Evolutionary conservation across 2,329 filamentous ascomycete genomes (phyloP).

Genomic region (Metarhizium guizhouense): DNA sequence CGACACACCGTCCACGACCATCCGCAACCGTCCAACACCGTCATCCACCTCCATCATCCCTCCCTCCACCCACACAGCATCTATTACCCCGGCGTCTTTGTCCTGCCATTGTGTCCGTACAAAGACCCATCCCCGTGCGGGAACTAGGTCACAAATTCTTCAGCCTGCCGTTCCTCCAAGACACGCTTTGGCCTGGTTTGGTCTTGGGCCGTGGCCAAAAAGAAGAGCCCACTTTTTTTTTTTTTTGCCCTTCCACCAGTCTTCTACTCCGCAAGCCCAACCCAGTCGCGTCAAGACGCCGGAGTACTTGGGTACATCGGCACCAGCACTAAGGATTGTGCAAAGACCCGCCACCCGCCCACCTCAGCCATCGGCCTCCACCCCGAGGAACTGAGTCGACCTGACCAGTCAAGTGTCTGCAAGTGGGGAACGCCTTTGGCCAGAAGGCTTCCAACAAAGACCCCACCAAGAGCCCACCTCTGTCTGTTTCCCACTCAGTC

Average conservation of each 20-base stretch:
- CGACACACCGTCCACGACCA: too few species aligned
- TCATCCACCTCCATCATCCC: too few species aligned
- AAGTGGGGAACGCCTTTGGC: background rate
- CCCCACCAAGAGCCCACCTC: background rate
- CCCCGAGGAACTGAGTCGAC: background rate
- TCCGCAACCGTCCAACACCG: too few species aligned
- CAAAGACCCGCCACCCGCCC: background rate
- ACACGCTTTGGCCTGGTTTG: background rate
- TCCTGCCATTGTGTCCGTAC: background rate
- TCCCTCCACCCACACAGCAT: too few species aligned
- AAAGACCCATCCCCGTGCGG: background rate
- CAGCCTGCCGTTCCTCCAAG: background rate
- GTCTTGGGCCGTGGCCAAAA: background rate
- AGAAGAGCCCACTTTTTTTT: background rate
- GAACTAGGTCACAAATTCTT: background rate
- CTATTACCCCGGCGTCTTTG: background rate
- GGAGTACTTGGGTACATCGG: background rate
- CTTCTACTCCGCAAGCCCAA: background rate
- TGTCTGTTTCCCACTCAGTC: background rate
- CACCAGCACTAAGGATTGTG: background rate
- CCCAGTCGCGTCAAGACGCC: conserved; percentile 1
- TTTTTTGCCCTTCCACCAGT: background rate
- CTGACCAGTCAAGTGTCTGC: background rate
- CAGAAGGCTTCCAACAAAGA: background rate
- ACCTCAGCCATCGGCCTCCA: background rate